A percentile compares a stretch with the other conserved stretches of the same genome.
These are phyloP conservation scores for Paramicrosporidium saccamoebae DNA, from an alignment of 371 early-diverging fungal genomes.

Conservation along the genomic window DNA sequence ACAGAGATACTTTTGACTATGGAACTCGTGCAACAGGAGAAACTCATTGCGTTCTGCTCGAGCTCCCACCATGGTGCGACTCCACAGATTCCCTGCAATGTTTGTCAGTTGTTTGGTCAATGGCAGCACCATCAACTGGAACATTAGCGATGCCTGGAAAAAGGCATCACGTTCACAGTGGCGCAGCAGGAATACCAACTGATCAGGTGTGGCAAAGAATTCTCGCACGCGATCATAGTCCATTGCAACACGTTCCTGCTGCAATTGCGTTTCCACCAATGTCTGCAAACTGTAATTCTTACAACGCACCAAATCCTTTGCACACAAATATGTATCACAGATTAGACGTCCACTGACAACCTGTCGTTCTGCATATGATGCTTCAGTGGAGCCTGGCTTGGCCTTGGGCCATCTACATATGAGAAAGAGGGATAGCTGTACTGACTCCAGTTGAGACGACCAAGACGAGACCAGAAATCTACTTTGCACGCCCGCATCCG, in stretches of 20 bases:
- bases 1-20: conserved; percentile 47
- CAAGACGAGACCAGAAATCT: conserved; percentile 39
- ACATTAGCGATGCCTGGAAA: conserved; percentile 42
- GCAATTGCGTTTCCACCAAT: conserved; percentile 34
- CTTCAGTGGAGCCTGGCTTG: conserved; percentile 19
- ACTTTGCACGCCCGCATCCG: conserved; percentile 50
- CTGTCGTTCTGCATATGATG: conserved; percentile 13
- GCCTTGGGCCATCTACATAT: conserved; percentile 7
- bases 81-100: conserved; percentile 80
- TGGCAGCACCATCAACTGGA: conserved; percentile 57
- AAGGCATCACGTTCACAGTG: conserved; percentile 54
- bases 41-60: conserved; percentile 94
- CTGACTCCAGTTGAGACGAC: conserved; percentile 38
- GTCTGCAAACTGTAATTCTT: conserved; percentile 53
- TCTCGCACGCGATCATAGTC: conserved; percentile 34
- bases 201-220: conserved; percentile 19
- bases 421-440: conserved; percentile 6
- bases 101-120: conserved; percentile 73
- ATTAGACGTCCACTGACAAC: conserved; percentile 64
- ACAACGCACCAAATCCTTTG: conserved; percentile 51
- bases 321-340: conserved; percentile 70
- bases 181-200: conserved; percentile 24
- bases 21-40: conserved; percentile 87
- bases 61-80: conserved; percentile 61
- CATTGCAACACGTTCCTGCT: conserved; percentile 45